Evolutionary conservation across 108 stramenopile species (phyloP).

Genomic region (Cyclotella cryptica): DNA sequence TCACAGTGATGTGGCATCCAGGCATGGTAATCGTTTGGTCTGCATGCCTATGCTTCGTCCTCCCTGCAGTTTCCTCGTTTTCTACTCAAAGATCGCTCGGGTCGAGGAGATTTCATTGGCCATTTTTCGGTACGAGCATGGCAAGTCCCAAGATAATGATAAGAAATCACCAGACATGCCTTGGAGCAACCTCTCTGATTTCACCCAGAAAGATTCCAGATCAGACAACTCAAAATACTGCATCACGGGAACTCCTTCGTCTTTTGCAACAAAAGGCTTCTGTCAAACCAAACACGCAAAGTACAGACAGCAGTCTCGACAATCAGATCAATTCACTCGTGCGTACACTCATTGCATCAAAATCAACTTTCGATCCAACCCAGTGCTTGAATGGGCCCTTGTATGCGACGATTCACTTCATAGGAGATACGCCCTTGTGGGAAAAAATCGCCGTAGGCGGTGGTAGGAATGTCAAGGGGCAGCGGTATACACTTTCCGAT

Average conservation of each 20-base stretch:
- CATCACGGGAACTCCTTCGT: slow-evolving; percentile 26
- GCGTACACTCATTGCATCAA: slow-evolving; percentile 31
- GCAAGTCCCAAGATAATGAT: too few relatives aligned
- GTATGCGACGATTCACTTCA: slow-evolving; percentile 43
- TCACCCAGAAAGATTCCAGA: neutral
- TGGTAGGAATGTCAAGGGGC: slow-evolving; percentile 45
- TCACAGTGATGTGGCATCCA: too few relatives aligned
- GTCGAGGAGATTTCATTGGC: too few relatives aligned
- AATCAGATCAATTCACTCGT: slow-evolving; percentile 32
- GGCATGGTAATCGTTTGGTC: too few relatives aligned
- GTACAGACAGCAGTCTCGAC: neutral
- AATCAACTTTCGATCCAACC: slow-evolving; percentile 34
- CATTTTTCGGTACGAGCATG: too few relatives aligned
- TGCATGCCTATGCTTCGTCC: too few relatives aligned
- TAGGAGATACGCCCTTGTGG: slow-evolving; percentile 48
- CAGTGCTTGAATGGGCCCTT: slow-evolving; percentile 37
- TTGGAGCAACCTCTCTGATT: neutral
- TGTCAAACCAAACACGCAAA: neutral
- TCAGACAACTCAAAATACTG: neutral
- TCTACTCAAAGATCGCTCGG: too few relatives aligned
- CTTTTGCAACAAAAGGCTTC: slow-evolving; percentile 22
- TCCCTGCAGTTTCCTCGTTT: too few relatives aligned
- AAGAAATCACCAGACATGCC: neutral
- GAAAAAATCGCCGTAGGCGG: slow-evolving; percentile 33
- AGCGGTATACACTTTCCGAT: slow-evolving; percentile 30